Evolutionary conservation across 306 rosid species (phyloP), one percentile per base, ranked within the genome.

Genomic region (Cicer arietinum): DNA sequence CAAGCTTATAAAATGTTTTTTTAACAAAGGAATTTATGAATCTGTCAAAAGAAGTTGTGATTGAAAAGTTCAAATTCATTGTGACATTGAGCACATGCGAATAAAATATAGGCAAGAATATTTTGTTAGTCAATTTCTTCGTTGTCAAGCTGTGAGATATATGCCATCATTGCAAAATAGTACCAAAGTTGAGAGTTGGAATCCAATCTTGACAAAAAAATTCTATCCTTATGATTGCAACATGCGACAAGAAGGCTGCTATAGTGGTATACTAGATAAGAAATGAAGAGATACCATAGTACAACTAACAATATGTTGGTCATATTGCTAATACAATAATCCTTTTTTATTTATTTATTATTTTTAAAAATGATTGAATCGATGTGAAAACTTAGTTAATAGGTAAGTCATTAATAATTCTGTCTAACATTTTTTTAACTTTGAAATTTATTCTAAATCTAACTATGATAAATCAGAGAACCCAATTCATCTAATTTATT

Each of bases 91-190:
- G 83, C 78, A 69, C 71, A 74, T 75, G 81, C 56, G 62, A 77
- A 63, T 75, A 71, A 17, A 10, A 69, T 52, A 39, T 68, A 14
- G 30, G 64, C 17, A 67, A 58, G 54, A 77, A 66, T 60, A 58
- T 57, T 64, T 64, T 75, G 40, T 64, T 48, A 41, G 78, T 45
- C 82, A 79, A 51, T 76, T 71, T 66, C 84, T 79, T 71, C 84
- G 12, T 65, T 70, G 35, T 64, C 76, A 83, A 79, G 78, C 60
- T 75, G 20, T 64, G 25, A 64, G 42, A 70, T 40, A 74, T 56
- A 64, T 82, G 75, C 69, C 48, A 66, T 11, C 75, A 71, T 46
- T 52, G 68, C 39, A 75, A 43, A 75, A 69, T 42, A 53, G 50
- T 75, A 42, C 45, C 16, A 80, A 22, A 63, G 3, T 59, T 43